phyloP scores from a whole-genome alignment of 352 stramenopile genomes.

The Globisporangium viniferum region DNA sequence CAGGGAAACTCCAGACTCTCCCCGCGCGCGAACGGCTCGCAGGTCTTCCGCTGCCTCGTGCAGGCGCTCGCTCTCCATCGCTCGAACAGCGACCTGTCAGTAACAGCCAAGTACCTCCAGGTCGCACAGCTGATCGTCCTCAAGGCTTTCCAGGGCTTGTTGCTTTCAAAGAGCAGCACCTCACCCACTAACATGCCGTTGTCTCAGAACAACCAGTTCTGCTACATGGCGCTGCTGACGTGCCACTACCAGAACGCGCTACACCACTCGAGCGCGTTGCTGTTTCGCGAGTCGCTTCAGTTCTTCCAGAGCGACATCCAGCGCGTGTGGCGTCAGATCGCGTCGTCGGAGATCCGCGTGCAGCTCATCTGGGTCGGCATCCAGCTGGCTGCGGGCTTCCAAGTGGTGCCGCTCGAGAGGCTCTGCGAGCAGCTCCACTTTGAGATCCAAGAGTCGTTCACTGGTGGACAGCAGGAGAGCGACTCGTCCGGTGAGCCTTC shows the following conservation, averaged over 20 bases:
- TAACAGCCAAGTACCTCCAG: conserved; percentile 21
- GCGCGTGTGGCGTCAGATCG: conserved; percentile 41
- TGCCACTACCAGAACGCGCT: conserved; percentile 51
- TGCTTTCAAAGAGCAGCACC: conserved; percentile 32
- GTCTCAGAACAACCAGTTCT: conserved; percentile 18
- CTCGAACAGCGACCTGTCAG: neutral
- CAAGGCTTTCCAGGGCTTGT: conserved; percentile 48
- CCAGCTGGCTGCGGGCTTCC: conserved; percentile 31
- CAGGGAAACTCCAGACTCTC: conserved; percentile 30
- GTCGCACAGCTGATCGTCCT: conserved; percentile 64
- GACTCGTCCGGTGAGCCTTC: conserved; percentile 18
- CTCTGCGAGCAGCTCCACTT: conserved; percentile 42
- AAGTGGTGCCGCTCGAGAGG: conserved; percentile 31
- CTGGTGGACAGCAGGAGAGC: conserved; percentile 18
- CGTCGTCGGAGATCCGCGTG: conserved; percentile 40
- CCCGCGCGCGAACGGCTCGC: conserved; percentile 35
- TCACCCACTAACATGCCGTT: conserved; percentile 15
- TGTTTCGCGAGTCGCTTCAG: conserved; percentile 53
- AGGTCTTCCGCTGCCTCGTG: conserved; percentile 49
- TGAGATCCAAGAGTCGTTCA: conserved; percentile 22
- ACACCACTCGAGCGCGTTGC: conserved; percentile 20
- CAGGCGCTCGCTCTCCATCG: conserved; percentile 32
- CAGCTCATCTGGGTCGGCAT: conserved; percentile 62
- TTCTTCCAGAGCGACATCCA: conserved; percentile 64
- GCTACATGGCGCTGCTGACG: conserved; percentile 55